Base-by-base conservation (phyloP, 495 filamentous ascomycete genomes). In the Xylaria venustula region DNA sequence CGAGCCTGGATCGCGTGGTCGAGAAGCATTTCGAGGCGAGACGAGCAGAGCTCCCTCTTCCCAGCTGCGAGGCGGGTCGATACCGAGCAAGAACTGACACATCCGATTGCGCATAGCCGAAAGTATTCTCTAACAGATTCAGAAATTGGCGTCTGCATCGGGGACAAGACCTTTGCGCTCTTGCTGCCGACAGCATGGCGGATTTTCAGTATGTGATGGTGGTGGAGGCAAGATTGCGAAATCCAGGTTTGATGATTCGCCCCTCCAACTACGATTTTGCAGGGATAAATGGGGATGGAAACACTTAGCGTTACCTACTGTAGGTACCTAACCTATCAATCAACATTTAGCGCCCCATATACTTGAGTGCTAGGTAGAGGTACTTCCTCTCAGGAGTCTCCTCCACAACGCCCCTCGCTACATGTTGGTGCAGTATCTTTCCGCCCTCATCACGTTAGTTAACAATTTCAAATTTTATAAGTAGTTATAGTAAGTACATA, bases 141-240 rank as follows among this genome's bases (percentile, higher is more conserved):
- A 81, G 66, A 25, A 83, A 60, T 34, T 77, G 79, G 28, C 75
- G 67, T 60, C 80, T 77, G 63, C 81, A 85, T 57, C 75, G 73
- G 54, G 78, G 75, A 61, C 81, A 84, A 32, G 80, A 65, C 22
- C 75, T 71, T 37, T 74, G 74, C 46, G 71, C 56, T 61, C 75
- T 79, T n/a, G 74, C 63, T 14, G 77, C 77, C 49, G 77, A 77
- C 46, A 84, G 62, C 80, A 83, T 84, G 19, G 44, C 22, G 20
- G 23, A 17, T 22, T 12, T 26, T 14, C 5, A 17, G 20, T 15
- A 1, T 4, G 8, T 15, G 46, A 8, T 19, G n/a, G 14, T 25
- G 20, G 20, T 37, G 15, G 9, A 49, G 15, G 14, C 12, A 37
- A 15, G 28, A 58, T n/a, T 58, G 28, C 30, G 0, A 49, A 40